Conservation (phyloP, 129 eudicot species). For the Lonicera japonica region DNA sequence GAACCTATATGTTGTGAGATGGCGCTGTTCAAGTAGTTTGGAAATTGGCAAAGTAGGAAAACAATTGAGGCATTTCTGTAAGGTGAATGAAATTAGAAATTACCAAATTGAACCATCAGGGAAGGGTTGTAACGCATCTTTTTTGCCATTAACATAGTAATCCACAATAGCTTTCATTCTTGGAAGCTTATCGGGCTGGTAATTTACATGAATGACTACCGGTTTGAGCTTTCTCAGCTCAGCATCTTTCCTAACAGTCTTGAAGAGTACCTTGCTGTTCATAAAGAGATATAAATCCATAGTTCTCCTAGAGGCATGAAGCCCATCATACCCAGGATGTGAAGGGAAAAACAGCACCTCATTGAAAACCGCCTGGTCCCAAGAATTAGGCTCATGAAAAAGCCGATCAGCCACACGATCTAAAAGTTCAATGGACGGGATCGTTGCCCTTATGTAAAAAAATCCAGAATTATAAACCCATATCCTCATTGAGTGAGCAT, state of each 20-base stretch:
- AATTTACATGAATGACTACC: slow-evolving; percentile 38
- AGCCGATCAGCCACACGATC: slow-evolving; percentile 47
- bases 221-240: slow-evolving; percentile 37
- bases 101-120: slow-evolving; percentile 44
- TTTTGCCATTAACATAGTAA: slow-evolving; percentile 35
- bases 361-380: slow-evolving; percentile 56
- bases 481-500: slow-evolving; percentile 54
- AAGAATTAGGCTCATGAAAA: slow-evolving; percentile 23
- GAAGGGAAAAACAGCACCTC: slow-evolving; percentile 50
- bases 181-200: slow-evolving; percentile 40
- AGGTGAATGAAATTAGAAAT: too few species aligned
- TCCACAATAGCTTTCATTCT: slow-evolving; percentile 54
- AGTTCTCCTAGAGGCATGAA: slow-evolving; percentile 46
- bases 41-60: neutral
- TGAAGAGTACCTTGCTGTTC: slow-evolving; percentile 54
- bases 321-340: slow-evolving; percentile 50
- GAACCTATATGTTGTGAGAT: too few species aligned
- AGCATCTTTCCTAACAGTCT: slow-evolving; percentile 39
- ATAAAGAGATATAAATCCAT: slow-evolving; percentile 48
- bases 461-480: slow-evolving; percentile 53
- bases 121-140: slow-evolving; percentile 40
- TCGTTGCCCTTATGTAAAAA: slow-evolving; percentile 45
- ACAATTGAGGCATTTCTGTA: too few species aligned
- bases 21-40: too few species aligned
- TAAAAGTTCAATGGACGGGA: slow-evolving; percentile 51